Conservation (phyloP, 257 asterid species). For the Solanum etuberosum region DNA sequence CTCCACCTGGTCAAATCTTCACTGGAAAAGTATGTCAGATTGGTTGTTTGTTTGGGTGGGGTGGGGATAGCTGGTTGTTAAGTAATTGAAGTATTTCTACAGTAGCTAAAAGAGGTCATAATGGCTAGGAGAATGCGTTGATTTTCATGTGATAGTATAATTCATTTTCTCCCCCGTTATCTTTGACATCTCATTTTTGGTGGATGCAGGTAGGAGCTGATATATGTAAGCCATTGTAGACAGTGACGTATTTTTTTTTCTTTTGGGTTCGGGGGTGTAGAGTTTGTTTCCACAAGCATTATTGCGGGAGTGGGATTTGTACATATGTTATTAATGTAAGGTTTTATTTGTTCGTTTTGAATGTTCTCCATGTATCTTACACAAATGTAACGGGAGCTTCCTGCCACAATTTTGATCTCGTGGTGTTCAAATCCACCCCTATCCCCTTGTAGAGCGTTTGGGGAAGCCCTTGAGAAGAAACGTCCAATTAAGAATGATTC, state of each 20-base stretch:
- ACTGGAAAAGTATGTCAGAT: background rate
- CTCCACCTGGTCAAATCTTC: background rate
- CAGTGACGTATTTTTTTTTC: background rate
- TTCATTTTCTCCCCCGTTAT: background rate
- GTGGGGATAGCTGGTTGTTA: background rate
- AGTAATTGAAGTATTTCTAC: background rate
- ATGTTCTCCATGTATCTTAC: background rate
- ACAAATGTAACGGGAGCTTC: background rate
- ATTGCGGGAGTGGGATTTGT: slow-evolving; percentile 2
- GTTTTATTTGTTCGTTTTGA: background rate
- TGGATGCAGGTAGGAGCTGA: slow-evolving; percentile 72
- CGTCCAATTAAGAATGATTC: background rate
- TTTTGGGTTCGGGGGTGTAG: slow-evolving; percentile 6
- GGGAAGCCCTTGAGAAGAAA: background rate
- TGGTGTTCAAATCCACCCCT: background rate
- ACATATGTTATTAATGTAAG: slow-evolving; percentile 4
- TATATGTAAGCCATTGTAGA: background rate
- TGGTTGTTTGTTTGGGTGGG: background rate
- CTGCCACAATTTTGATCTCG: background rate
- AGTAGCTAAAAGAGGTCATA: background rate
- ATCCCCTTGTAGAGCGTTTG: background rate
- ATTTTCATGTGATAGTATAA: background rate
- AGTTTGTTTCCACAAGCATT: slow-evolving; percentile 1
- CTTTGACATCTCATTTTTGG: slow-evolving; percentile 16
- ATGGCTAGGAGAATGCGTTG: background rate